phyloP scores from a whole-genome alignment of 2,329 filamentous ascomycete species.

The Exserohilum rostratum region DNA sequence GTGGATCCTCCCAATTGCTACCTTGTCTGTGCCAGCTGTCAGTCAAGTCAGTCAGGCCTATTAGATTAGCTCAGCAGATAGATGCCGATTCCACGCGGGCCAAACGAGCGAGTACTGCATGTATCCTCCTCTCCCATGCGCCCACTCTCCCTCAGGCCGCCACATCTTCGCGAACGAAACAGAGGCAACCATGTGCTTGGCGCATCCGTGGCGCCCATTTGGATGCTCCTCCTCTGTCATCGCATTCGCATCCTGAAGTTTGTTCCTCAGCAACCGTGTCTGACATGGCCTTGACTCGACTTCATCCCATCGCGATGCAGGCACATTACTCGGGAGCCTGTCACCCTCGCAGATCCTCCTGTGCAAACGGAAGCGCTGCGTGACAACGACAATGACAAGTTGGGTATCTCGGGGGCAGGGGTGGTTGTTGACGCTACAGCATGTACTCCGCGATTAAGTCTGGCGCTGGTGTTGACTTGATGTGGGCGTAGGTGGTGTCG shows the following conservation, averaged over 20 bases:
- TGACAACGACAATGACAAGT: not conserved
- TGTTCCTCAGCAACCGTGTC: not conserved
- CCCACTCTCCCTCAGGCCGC: no score
- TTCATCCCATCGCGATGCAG: not conserved
- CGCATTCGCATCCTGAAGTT: constrained; percentile 4
- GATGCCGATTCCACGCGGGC: no score
- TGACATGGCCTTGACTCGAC: not conserved
- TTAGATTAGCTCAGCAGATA: not conserved
- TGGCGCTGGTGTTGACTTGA: constrained; percentile 5
- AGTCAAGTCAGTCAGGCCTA: not conserved
- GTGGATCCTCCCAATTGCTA: not conserved
- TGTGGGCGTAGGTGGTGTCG: not conserved
- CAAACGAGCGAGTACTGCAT: no score
- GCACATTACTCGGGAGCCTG: constrained; percentile 1
- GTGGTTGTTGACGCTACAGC: no score
- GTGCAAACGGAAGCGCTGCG: not conserved
- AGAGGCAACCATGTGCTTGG: not conserved
- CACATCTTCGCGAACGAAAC: no score
- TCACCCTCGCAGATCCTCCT: not conserved
- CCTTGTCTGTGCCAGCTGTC: constrained; percentile 9
- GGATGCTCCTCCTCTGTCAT: not conserved
- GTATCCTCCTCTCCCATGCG: no score
- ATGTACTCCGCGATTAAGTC: constrained; percentile 1
- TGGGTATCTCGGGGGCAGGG: not conserved
- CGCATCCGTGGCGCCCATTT: not conserved